Evolutionary conservation across 2,329 filamentous ascomycete species (phyloP).

Genomic region (Pseudonectria buxi): DNA sequence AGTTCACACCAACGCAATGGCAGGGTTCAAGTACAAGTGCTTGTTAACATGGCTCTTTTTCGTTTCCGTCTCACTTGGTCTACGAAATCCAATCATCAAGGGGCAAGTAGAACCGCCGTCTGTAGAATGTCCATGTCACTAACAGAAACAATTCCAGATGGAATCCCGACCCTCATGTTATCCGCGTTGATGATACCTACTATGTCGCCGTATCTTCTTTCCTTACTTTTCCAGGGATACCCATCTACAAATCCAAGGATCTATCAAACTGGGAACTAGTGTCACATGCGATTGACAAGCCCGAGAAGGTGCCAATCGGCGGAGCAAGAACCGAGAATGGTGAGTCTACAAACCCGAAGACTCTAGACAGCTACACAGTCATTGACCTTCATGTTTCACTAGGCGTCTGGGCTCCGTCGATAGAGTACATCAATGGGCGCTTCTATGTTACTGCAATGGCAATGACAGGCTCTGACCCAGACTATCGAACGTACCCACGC

Average conservation of each 20-base stretch:
- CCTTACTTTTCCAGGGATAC: not conserved
- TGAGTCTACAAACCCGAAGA: not conserved
- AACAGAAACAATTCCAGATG: too few relatives aligned
- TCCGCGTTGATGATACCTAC: not conserved
- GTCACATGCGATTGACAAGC: constrained; percentile 5
- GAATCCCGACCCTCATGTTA: constrained; percentile 1
- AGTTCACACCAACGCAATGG: too few relatives aligned
- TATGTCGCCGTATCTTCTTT: constrained; percentile 1
- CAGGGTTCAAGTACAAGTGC: too few relatives aligned
- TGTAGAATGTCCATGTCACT: too few relatives aligned
- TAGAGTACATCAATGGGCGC: constrained; percentile 4
- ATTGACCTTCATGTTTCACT: too few relatives aligned
- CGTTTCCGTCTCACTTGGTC: too few relatives aligned
- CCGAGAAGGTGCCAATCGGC: constrained; percentile 1
- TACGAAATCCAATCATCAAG: too few relatives aligned
- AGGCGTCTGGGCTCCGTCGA: constrained; percentile 7
- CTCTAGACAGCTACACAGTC: too few relatives aligned
- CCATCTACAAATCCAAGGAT: not conserved
- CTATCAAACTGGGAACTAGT: constrained; percentile 10
- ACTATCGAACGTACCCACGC: constrained; percentile 2
- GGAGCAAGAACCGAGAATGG: constrained; percentile 3
- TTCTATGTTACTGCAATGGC: constrained; percentile 7
- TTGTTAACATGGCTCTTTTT: too few relatives aligned
- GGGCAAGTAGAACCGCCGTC: too few relatives aligned
- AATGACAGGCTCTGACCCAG: constrained; percentile 3